Base-by-base conservation (phyloP, 805 yeast species). In the Nadsonia fulvescens region DNA sequence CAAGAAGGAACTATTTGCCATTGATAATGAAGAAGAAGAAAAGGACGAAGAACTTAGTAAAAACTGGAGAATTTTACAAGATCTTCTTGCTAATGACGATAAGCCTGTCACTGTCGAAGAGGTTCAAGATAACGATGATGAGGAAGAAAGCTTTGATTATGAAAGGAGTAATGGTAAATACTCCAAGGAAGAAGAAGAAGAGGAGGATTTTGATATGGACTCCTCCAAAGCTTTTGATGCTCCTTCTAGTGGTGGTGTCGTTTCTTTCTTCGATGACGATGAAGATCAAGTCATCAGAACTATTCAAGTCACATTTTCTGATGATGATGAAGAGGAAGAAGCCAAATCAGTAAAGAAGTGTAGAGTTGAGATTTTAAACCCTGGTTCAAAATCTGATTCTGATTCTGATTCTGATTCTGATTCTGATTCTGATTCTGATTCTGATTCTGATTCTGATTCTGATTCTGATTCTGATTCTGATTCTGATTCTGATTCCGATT, bases 11-110 rank as follows among this genome's bases (percentile, higher is more conserved):
- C 20, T 39, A 5, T 24, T 35, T n/a, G n/a, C n/a, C n/a, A n/a
- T n/a, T n/a, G n/a, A n/a, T n/a, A 32, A 34, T 3, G 44, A 37
- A 2, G 40, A 40, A 5, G 53, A 44, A 6, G 54, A 49, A 16
- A 54, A 50, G 5, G 61, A 47, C 25, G 49, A 44, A 5, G 43
- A 44, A 14, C 19, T 49, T 12, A 54, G 53, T 12, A 59, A 58
- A 34, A 61, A 58, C 23, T 53, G 46, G 14, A 54, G 58, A 22
- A 54, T 70, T 3, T 40, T 73, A 16, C 61, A 63, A 3, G 47
- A 53, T 5, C 40, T 74, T 27, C 46, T 73, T 25, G 51, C 45
- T 1, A 52, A 45, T 5, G 63, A 56, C 33, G 63, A 70, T 15
- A 22, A 21, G 12, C 10, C 9, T 10, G 27, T 23, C 8, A 7